phyloP scores from a whole-genome alignment of 1,139 yeast genomes.

The Sugiyamaella sp. region DNA sequence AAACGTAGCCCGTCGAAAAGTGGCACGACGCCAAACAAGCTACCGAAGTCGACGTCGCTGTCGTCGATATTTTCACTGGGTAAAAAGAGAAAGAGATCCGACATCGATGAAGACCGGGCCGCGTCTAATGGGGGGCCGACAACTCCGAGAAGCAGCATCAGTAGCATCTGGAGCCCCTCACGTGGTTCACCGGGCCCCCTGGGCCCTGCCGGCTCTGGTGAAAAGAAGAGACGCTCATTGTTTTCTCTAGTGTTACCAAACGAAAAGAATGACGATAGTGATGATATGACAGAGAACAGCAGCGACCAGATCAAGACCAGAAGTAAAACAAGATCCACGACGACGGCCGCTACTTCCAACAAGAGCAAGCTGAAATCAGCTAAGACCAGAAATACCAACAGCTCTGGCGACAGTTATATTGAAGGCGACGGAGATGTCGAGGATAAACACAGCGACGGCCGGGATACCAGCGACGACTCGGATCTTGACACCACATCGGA shows the following conservation, averaged over 20 bases:
- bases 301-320: neutral
- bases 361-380: neutral
- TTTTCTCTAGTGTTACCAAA: conserved; percentile 19
- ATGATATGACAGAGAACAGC: conserved; percentile 4
- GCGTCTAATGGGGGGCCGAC: neutral
- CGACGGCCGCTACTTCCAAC: too few relatives aligned
- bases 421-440: conserved; percentile 17
- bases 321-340: neutral
- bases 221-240: conserved; percentile 23
- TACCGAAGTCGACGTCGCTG: conserved; percentile 22
- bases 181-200: conserved; percentile 2
- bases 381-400: neutral
- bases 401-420: conserved; percentile 9
- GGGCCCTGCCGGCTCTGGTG: neutral
- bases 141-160: conserved; percentile 14
- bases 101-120: conserved; percentile 4
- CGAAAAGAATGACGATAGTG: neutral
- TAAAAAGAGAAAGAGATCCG: conserved; percentile 18
- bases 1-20: neutral
- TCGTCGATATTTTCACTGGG: conserved; percentile 30
- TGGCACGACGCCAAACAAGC: conserved; percentile 13
- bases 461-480: neutral
- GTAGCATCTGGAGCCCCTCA: conserved; percentile 18
- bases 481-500: conserved; percentile 11
- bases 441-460: neutral